Evolutionary conservation across 1,284 basidiomycete species (phyloP).

Genomic region (Ceratorhiza oryzae-sativae): DNA sequence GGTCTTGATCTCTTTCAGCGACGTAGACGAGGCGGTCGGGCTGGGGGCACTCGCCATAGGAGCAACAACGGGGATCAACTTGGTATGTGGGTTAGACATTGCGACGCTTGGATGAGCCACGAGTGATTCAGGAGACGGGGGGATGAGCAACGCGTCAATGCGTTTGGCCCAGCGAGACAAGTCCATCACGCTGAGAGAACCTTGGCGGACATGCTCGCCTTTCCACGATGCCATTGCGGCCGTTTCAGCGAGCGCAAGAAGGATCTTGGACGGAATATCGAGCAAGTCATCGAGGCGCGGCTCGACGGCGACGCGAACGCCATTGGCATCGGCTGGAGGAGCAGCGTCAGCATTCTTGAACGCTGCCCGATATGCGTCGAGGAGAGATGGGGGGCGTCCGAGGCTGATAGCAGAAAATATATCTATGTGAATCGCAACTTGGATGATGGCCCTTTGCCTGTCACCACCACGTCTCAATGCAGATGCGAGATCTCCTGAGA

Average conservation of each 20-base stretch:
- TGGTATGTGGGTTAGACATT: background rate
- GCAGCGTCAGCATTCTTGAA: slow-evolving; percentile 12
- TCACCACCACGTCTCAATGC: slow-evolving; percentile 29
- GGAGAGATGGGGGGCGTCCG: slow-evolving; percentile 25
- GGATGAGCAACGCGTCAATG: slow-evolving; percentile 26
- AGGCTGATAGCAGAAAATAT: slow-evolving; percentile 32
- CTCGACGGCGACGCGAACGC: slow-evolving; percentile 16
- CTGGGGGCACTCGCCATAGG: background rate
- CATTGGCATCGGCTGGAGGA: background rate
- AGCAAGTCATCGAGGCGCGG: slow-evolving; percentile 34
- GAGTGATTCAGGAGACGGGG: slow-evolving; percentile 23
- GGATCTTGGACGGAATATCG: slow-evolving; percentile 29
- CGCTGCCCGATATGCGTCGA: slow-evolving; percentile 25
- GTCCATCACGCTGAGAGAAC: slow-evolving; percentile 36
- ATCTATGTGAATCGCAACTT: slow-evolving; percentile 33
- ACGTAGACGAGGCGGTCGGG: background rate
- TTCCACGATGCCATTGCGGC: slow-evolving; percentile 37
- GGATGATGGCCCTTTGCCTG: slow-evolving; percentile 31
- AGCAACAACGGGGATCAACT: slow-evolving; percentile 23
- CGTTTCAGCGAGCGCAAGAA: slow-evolving; percentile 35
- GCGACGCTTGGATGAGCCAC: background rate
- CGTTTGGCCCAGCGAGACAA: slow-evolving; percentile 38
- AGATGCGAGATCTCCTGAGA: slow-evolving; percentile 23
- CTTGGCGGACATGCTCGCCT: slow-evolving; percentile 34
- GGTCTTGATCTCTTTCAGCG: background rate